These are phyloP conservation scores for Eutrema salsugineum DNA, from an alignment of 441 rosid species.

Conservation along the genomic window DNA sequence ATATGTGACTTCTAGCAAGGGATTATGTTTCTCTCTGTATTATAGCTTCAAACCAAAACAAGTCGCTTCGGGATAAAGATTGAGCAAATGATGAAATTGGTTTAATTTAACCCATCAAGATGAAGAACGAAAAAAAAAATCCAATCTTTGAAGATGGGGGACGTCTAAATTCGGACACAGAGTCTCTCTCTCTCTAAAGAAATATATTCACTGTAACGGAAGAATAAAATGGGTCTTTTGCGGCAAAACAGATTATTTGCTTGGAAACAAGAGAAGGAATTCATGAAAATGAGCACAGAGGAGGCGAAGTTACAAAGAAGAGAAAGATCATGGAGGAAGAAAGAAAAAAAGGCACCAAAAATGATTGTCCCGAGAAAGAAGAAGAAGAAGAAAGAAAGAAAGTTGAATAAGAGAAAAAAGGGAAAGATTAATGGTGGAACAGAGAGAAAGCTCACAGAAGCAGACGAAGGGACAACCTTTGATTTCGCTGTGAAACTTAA, in stretches of 20 bases:
- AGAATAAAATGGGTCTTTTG: not conserved
- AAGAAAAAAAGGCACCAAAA: constrained; percentile 1
- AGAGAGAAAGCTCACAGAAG: constrained; percentile 32
- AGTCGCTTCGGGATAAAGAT: not conserved
- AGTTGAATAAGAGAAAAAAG: constrained; percentile 24
- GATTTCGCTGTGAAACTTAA: constrained; percentile 26
- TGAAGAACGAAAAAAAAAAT: not conserved
- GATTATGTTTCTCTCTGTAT: not conserved
- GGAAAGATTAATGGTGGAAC: constrained; percentile 35
- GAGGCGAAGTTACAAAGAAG: constrained; percentile 32
- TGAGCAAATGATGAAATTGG: not conserved
- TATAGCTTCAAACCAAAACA: not conserved
- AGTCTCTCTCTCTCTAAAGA: constrained; percentile 20
- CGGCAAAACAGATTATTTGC: not conserved
- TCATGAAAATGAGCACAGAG: constrained; percentile 25
- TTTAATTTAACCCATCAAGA: not conserved
- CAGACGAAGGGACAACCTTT: constrained; percentile 28
- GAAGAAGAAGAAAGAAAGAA: constrained; percentile 7
- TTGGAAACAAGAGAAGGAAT: constrained; percentile 14
- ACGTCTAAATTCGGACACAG: not conserved
- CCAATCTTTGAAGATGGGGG: constrained; percentile 14
- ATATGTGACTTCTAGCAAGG: not conserved
- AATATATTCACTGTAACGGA: constrained; percentile 26
- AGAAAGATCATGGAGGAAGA: constrained; percentile 27
- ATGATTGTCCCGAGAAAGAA: not conserved